Base-by-base conservation (phyloP, 495 filamentous ascomycete genomes). In the Pyrenopolyporus hunteri region DNA sequence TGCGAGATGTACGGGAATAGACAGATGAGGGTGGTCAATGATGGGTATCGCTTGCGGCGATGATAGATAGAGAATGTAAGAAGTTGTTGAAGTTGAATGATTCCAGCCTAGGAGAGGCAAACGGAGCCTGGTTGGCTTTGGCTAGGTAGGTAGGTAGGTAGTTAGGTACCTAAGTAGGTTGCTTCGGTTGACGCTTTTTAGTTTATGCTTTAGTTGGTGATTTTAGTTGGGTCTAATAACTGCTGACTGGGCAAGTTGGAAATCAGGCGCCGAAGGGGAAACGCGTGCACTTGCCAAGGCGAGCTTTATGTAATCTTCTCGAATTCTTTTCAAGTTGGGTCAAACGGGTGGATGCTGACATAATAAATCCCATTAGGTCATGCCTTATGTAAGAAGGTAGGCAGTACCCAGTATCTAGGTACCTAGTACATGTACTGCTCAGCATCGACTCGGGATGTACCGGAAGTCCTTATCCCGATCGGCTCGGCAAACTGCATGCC, bases 241-340 rank as follows among this genome's bases (percentile, higher is more conserved):
- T n/a, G n/a, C n/a, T n/a, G n/a, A n/a, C n/a, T n/a, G n/a, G 16
- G 10, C 13, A n/a, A 14, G 23, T 28, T 31, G 43, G 48, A 61
- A 43, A 61, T 70, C 49, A 70, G 68, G 68, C 68, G 43, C 37
- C 68, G 17, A 60, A 62, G 52, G 20, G 59, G 54, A 40, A 63
- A 70, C 68, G 68, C 68, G 50, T 65, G 59, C 63, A 17, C 11
- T 26, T 23, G 22, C 26, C 14, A 31, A 45, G 8, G 5, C 14
- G 22, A n/a, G n/a, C n/a, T n/a, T n/a, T n/a, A n/a, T n/a, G n/a
- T n/a, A n/a, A n/a, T n/a, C n/a, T n/a, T n/a, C n/a, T n/a, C n/a
- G n/a, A n/a, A n/a, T n/a, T n/a, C n/a, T n/a, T n/a, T n/a, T n/a
- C n/a, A n/a, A n/a, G n/a, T n/a, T n/a, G n/a, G n/a, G n/a, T n/a